Conservation (phyloP, 306 rosid species). For the Cucumis hystrix region DNA sequence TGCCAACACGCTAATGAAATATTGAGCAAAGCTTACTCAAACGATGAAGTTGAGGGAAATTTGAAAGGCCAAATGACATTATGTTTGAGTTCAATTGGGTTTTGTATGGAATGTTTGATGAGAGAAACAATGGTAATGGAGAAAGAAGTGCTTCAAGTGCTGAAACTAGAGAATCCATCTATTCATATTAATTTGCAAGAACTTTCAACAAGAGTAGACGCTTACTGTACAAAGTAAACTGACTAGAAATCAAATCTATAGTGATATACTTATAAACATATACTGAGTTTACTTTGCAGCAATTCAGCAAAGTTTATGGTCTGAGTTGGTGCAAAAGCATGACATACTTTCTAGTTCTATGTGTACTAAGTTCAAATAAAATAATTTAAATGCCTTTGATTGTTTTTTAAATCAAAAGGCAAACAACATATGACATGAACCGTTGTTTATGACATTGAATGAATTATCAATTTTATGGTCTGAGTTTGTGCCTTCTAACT, state of each 20-base stretch:
- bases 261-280: neutral
- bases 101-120: conserved; percentile 39
- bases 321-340: neutral
- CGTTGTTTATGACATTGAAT: too few relatives aligned
- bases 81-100: conserved; percentile 44
- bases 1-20: conserved; percentile 32
- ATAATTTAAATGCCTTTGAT: neutral
- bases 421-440: neutral
- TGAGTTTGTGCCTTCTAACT: neutral
- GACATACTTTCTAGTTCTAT: neutral
- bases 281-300: neutral
- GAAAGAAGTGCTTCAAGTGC: conserved; percentile 35
- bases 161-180: conserved; percentile 47
- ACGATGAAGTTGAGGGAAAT: conserved; percentile 29
- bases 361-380: neutral
- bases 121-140: conserved; percentile 44
- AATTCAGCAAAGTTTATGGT: neutral
- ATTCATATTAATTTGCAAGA: conserved; percentile 20
- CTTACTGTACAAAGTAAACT: neutral
- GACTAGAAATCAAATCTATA: neutral
- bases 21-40: conserved; percentile 14
- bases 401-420: neutral
- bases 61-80: conserved; percentile 31
- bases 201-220: conserved; percentile 21
- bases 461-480: too few relatives aligned